Evolutionary conservation across 2,329 filamentous ascomycete species (phyloP).

Genomic region (Talaromyces amestolkiae): DNA sequence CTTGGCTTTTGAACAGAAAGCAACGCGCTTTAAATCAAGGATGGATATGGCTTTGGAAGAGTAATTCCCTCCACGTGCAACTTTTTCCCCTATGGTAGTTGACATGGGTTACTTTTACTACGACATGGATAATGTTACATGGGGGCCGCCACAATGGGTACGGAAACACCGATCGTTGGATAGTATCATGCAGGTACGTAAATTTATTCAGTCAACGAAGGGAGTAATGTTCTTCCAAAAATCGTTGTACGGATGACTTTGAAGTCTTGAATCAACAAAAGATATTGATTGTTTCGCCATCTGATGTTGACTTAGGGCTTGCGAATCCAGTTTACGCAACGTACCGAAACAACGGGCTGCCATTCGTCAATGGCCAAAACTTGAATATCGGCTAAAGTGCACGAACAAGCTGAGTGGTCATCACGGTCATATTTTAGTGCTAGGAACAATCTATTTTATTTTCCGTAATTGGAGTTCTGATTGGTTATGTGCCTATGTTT

Average conservation of each 20-base stretch:
- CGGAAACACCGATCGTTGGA: neutral
- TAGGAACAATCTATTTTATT: neutral
- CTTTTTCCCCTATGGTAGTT: neutral
- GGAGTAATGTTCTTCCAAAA: neutral
- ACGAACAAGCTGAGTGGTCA: neutral
- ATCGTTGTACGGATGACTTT: neutral
- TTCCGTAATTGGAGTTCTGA: neutral
- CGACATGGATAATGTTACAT: conserved; percentile 4
- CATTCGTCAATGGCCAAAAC: neutral
- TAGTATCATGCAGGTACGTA: neutral
- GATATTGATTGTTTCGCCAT: neutral
- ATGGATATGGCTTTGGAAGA: neutral
- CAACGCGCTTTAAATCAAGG: neutral
- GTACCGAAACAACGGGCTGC: neutral
- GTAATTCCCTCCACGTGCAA: neutral
- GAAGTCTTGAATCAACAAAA: neutral
- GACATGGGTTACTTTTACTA: neutral
- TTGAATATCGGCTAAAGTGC: neutral
- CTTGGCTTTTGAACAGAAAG: neutral
- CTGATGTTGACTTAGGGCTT: neutral
- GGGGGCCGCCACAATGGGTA: conserved; percentile 3
- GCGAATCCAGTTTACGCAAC: neutral
- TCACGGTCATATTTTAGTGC: neutral
- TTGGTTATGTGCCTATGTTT: neutral
- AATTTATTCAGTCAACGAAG: neutral